Percentiles rank a stretch among this genome's conserved stretches.
Evolutionary conservation across 2,329 filamentous ascomycete species (phyloP).

Genomic region (Annulohypoxylon truncatum): DNA sequence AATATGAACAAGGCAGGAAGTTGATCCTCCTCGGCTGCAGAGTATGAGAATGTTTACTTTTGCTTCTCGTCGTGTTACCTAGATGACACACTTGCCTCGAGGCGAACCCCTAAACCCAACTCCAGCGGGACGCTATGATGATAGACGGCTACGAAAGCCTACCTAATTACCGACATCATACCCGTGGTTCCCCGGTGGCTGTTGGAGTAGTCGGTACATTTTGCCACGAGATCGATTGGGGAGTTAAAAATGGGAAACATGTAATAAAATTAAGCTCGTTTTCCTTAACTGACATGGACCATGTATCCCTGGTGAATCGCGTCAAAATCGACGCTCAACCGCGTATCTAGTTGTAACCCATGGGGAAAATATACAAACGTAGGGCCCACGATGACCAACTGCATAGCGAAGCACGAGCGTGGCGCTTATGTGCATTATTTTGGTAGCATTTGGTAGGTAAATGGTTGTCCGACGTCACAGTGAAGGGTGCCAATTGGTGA

Average conservation of each 20-base stretch:
- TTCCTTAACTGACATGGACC: conserved; percentile 6
- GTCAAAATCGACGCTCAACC: conserved; percentile 15
- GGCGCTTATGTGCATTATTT: conserved; percentile 32
- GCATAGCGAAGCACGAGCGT: conserved; percentile 4
- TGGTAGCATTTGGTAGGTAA: conserved; percentile 4
- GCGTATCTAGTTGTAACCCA: neutral
- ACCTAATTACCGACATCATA: conserved; percentile 7
- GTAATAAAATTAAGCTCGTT: conserved; percentile 27
- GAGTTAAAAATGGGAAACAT: neutral
- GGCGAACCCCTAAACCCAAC: neutral
- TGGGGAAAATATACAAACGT: neutral
- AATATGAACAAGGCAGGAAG: conserved; percentile 7
- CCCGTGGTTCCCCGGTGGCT: conserved; percentile 5
- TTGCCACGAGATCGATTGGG: conserved; percentile 9
- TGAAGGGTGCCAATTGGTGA: conserved; percentile 15
- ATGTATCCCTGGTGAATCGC: conserved; percentile 4
- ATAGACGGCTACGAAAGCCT: neutral
- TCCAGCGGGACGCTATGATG: neutral
- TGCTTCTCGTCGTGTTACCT: conserved; percentile 5
- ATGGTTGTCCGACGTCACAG: neutral
- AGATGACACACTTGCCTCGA: neutral
- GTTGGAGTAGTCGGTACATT: neutral
- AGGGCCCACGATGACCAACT: conserved; percentile 7
- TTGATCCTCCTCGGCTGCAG: conserved; percentile 17
- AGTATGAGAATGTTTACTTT: conserved; percentile 11